Evolutionary conservation across 2,329 filamentous ascomycete species (phyloP).

Genomic region (Alternaria arbusti): DNA sequence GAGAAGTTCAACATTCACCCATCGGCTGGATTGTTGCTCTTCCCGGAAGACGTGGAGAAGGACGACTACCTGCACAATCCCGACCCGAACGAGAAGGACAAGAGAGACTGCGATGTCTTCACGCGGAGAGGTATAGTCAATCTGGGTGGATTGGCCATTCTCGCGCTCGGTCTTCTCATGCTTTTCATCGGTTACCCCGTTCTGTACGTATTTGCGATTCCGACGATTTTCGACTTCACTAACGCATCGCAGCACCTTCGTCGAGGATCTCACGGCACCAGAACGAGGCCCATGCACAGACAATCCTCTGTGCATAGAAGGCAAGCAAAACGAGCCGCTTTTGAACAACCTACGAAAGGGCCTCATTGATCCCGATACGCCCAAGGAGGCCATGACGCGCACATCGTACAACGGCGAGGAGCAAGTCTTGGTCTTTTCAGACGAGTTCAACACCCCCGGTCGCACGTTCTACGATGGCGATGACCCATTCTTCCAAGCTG

Average conservation of each 20-base stretch:
- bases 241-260: slow-evolving; percentile 60
- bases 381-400: slow-evolving; percentile 62
- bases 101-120: slow-evolving; percentile 69
- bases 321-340: slow-evolving; percentile 56
- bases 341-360: slow-evolving; percentile 66
- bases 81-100: slow-evolving; percentile 67
- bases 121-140: slow-evolving; percentile 69
- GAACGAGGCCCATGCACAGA: slow-evolving; percentile 47
- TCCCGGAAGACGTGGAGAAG: slow-evolving; percentile 75
- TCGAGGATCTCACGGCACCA: slow-evolving; percentile 53
- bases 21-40: slow-evolving; percentile 69
- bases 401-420: slow-evolving; percentile 65
- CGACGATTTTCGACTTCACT: slow-evolving; percentile 5
- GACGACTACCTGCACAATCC: slow-evolving; percentile 77
- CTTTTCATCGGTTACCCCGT: slow-evolving; percentile 75
- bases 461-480: slow-evolving; percentile 75
- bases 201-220: slow-evolving; percentile 61
- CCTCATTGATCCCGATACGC: slow-evolving; percentile 73
- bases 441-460: slow-evolving; percentile 72
- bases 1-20: slow-evolving; percentile 77
- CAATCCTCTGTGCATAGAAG: slow-evolving; percentile 58
- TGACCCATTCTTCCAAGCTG: slow-evolving; percentile 71
- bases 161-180: slow-evolving; percentile 66
- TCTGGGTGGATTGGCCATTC: slow-evolving; percentile 65
- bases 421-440: slow-evolving; percentile 72